These are phyloP conservation scores for Vitis cinerea DNA, from an alignment of 164 flowering plant genomes.

Conservation along the genomic window DNA sequence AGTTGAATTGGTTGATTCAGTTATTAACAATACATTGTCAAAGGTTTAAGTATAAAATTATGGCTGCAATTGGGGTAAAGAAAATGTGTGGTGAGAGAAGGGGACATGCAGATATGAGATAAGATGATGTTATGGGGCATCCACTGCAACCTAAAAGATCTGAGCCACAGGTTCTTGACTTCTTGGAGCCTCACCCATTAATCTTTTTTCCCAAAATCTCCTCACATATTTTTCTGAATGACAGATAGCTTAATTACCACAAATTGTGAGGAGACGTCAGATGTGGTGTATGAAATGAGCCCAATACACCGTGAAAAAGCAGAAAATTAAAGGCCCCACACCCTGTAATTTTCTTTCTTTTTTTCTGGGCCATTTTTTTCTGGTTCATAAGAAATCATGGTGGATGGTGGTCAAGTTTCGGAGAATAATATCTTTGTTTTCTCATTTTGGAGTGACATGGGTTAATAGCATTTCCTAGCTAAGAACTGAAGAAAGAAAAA, in stretches of 20 bases:
- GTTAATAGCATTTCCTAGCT: not conserved
- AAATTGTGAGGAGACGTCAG: not conserved
- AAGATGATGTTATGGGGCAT: constrained; percentile 33
- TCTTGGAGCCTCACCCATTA: constrained; percentile 4
- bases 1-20: not conserved
- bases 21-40: not conserved
- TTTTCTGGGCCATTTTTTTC: not conserved
- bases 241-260: not conserved
- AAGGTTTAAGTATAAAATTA: constrained; percentile 3
- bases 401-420: constrained; percentile 6
- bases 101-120: constrained; percentile 28
- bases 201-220: constrained; percentile 3
- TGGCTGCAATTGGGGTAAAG: constrained; percentile 31
- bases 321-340: not conserved
- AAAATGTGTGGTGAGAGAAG: constrained; percentile 45
- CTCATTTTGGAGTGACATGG: not conserved
- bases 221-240: not conserved
- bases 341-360: not conserved
- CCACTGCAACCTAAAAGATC: constrained; percentile 7
- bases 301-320: too few relatives aligned
- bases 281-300: too few relatives aligned
- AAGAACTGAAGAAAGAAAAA: not conserved
- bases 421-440: not conserved
- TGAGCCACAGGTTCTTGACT: constrained; percentile 31
- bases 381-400: not conserved